Evolutionary conservation across 208 protist genomes (phyloP).

Genomic region (Naegleria gruberi): DNA sequence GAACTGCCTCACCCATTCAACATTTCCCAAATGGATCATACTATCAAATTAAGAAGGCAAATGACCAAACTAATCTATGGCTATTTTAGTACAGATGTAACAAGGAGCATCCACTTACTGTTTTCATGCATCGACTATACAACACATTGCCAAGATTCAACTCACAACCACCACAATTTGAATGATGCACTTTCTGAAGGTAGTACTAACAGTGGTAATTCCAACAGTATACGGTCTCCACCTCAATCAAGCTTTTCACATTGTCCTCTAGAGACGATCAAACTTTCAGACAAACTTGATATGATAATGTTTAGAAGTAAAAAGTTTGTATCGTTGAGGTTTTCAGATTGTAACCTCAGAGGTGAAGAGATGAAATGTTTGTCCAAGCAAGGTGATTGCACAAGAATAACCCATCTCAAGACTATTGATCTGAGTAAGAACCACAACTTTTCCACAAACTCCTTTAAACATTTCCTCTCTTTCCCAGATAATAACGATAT

Average conservation of each 20-base stretch:
- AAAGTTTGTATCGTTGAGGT: not conserved
- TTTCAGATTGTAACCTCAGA: not conserved
- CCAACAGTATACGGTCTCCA: not conserved
- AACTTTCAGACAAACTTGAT: not conserved
- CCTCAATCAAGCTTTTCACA: not conserved
- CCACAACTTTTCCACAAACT: not conserved
- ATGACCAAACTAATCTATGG: not conserved
- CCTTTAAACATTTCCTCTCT: not conserved
- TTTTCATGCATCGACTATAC: not conserved
- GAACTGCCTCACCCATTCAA: not conserved
- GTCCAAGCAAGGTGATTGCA: not conserved
- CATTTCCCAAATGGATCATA: not conserved
- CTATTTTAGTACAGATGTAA: not conserved
- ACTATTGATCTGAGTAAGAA: not conserved
- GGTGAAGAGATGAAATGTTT: slow-evolving; percentile 3
- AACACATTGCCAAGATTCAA: not conserved
- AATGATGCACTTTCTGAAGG: not conserved
- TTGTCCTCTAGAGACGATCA: not conserved
- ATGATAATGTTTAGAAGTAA: not conserved
- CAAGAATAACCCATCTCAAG: not conserved
- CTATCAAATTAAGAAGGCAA: not conserved
- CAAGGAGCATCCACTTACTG: not conserved
- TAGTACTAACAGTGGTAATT: not conserved
- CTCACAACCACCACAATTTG: not conserved
- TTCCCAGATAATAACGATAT: not conserved